Percentiles rank a stretch among this genome's conserved stretches.
These are phyloP conservation scores for Ichthyophthirius multifiliis DNA, from an alignment of 169 alveolate species.

Conservation along the genomic window DNA sequence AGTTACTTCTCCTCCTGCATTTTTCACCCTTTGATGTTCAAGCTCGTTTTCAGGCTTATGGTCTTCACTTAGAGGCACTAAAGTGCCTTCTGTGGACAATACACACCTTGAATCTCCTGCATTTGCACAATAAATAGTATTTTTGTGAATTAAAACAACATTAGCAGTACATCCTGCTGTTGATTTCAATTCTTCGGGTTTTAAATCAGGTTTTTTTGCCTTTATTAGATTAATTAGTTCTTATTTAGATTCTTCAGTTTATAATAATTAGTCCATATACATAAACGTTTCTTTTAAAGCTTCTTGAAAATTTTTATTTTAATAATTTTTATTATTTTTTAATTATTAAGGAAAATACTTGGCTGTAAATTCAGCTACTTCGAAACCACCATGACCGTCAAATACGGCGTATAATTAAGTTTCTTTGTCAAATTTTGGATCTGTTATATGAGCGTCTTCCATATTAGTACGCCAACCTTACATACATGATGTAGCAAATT, in stretches of 20 bases:
- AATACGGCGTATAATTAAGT: constrained; percentile 94
- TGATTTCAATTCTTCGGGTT: not conserved
- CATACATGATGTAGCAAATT: not conserved
- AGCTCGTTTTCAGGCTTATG: constrained; percentile 72
- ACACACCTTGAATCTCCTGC: constrained; percentile 84
- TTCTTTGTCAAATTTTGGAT: constrained; percentile 45
- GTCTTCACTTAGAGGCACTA: constrained; percentile 57
- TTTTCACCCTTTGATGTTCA: constrained; percentile 43
- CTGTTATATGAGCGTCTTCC: constrained; percentile 94
- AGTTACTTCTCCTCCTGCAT: constrained; percentile 44
- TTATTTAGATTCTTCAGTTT: constrained; percentile 16
- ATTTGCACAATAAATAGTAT: constrained; percentile 66
- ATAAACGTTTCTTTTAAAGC: constrained; percentile 56
- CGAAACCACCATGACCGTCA: constrained; percentile 98
- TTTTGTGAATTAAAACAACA: constrained; percentile 56
- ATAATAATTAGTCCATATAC: constrained; percentile 48
- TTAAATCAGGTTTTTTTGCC: constrained; percentile 3
- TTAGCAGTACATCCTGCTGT: constrained; percentile 80
- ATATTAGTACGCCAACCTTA: constrained; percentile 94
- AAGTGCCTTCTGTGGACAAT: constrained; percentile 53
- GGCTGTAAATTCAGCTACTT: constrained; percentile 92
- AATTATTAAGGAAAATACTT: constrained; percentile 76
- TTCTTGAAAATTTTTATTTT: constrained; percentile 34
- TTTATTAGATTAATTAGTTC: constrained; percentile 29
- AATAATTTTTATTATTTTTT: constrained; percentile 24